Percentiles rank a stretch among this genome's conserved stretches.
Conservation (phyloP, 192 early-diverging fungal genomes). For the Irineochytrium annulatum region DNA sequence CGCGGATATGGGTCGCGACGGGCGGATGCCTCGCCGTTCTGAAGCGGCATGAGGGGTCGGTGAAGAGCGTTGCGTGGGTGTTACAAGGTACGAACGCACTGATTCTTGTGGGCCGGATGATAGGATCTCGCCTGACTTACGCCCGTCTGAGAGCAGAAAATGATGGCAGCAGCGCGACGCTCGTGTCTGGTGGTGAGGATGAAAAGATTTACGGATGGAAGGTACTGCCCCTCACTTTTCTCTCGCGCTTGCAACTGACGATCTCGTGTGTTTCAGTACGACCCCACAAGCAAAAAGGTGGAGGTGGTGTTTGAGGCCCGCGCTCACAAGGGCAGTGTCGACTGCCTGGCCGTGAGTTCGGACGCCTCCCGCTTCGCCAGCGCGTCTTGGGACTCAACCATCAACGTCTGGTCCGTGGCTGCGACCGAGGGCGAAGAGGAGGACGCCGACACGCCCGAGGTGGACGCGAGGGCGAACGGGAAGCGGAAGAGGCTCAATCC, state of each 20-base stretch:
- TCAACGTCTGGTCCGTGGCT: constrained; percentile 73
- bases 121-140: too few relatives aligned
- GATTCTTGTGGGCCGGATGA: too few relatives aligned
- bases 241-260: not conserved
- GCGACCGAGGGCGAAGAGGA: constrained; percentile 38
- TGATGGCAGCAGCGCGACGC: constrained; percentile 47
- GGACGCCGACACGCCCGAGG: constrained; percentile 33
- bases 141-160: constrained; percentile 36
- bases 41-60: constrained; percentile 63
- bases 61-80: constrained; percentile 75
- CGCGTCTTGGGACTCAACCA: constrained; percentile 71
- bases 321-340: constrained; percentile 78
- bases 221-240: constrained; percentile 9
- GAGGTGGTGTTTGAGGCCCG: constrained; percentile 26
- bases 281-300: constrained; percentile 4
- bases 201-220: constrained; percentile 66
- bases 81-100: too few relatives aligned
- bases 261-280: not conserved
- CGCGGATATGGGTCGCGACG: constrained; percentile 78
- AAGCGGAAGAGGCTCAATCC: constrained; percentile 44
- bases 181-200: constrained; percentile 51
- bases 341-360: constrained; percentile 64
- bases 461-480: constrained; percentile 35
- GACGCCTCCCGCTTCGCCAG: constrained; percentile 52
- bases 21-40: constrained; percentile 34